A percentile compares a stretch with the other conserved stretches of the same genome.
Evolutionary conservation across 75 land plant species (phyloP).

Genomic region (Gnetum montanum): DNA sequence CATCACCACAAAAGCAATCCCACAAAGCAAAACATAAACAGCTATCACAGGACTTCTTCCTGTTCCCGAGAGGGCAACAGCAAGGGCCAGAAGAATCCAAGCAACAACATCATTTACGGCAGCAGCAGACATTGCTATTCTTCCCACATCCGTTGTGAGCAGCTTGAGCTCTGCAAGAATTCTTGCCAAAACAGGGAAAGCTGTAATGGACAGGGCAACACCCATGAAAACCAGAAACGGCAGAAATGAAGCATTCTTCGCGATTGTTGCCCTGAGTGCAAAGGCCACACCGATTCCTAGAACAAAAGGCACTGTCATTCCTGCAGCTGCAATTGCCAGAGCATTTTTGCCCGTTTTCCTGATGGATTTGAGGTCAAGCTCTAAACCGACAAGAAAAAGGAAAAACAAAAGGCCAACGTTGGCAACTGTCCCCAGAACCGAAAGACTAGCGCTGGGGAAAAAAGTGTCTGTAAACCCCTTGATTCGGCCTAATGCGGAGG

Average conservation of each 20-base stretch:
- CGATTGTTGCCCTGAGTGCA: slow-evolving; percentile 8
- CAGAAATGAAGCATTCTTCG: slow-evolving; percentile 5
- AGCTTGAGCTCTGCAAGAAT: slow-evolving; percentile 61
- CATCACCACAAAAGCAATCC: slow-evolving; percentile 29
- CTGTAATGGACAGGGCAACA: slow-evolving; percentile 54
- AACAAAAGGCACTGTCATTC: slow-evolving; percentile 45
- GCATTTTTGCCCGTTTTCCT: slow-evolving; percentile 34
- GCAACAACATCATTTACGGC: slow-evolving; percentile 62
- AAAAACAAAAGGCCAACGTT: slow-evolving; percentile 59
- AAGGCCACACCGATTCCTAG: slow-evolving; percentile 35
- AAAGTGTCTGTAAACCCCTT: slow-evolving; percentile 15
- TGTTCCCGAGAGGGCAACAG: slow-evolving; percentile 44
- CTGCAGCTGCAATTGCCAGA: slow-evolving; percentile 36
- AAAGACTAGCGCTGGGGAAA: slow-evolving; percentile 36
- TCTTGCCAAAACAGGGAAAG: slow-evolving; percentile 58
- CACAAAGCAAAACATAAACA: slow-evolving; percentile 38
- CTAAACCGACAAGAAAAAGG: slow-evolving; percentile 62
- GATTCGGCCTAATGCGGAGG: slow-evolving; percentile 50
- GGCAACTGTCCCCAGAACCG: slow-evolving; percentile 42
- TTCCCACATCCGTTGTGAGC: slow-evolving; percentile 44
- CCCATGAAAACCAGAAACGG: slow-evolving; percentile 65
- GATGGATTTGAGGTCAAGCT: slow-evolving; percentile 35
- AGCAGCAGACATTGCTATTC: slow-evolving; percentile 64
- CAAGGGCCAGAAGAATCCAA: slow-evolving; percentile 57
- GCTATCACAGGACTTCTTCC: slow-evolving; percentile 25